These are phyloP conservation scores for Asterophora parasitica DNA, from an alignment of 768 basidiomycete genomes.

Conservation along the genomic window DNA sequence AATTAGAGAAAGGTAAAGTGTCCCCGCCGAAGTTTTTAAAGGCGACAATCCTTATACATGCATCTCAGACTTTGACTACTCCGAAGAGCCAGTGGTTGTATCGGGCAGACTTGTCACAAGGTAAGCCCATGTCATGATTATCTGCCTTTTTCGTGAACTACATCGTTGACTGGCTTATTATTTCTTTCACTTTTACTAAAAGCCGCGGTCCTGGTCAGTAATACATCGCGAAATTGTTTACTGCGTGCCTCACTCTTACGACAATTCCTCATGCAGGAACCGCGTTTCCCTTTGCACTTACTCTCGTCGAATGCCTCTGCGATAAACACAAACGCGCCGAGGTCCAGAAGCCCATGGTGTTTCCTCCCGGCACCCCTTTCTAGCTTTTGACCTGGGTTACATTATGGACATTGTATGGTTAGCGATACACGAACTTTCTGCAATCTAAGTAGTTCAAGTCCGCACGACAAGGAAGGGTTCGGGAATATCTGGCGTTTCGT, in stretches of 20 bases:
- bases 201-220: slow-evolving; percentile 70
- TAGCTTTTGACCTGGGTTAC: not conserved
- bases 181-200: not conserved
- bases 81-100: slow-evolving; percentile 67
- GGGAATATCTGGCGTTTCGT: slow-evolving; percentile 63
- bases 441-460: slow-evolving; percentile 32
- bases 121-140: slow-evolving; percentile 37
- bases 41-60: not conserved
- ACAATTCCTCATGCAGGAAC: slow-evolving; percentile 43
- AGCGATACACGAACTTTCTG: not conserved
- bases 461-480: slow-evolving; percentile 70
- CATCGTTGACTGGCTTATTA: not conserved
- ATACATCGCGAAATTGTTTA: not conserved
- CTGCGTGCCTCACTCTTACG: not conserved
- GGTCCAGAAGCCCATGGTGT: slow-evolving; percentile 65
- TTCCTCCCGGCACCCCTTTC: slow-evolving; percentile 51
- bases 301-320: slow-evolving; percentile 66
- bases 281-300: slow-evolving; percentile 71
- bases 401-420: not conserved
- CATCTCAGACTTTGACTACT: slow-evolving; percentile 65
- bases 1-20: slow-evolving; percentile 50
- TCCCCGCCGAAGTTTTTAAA: not conserved
- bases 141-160: slow-evolving; percentile 1
- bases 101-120: slow-evolving; percentile 76
- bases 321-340: slow-evolving; percentile 59